Conservation (phyloP, 139 green algal species). For the Picochlorum sp. region DNA sequence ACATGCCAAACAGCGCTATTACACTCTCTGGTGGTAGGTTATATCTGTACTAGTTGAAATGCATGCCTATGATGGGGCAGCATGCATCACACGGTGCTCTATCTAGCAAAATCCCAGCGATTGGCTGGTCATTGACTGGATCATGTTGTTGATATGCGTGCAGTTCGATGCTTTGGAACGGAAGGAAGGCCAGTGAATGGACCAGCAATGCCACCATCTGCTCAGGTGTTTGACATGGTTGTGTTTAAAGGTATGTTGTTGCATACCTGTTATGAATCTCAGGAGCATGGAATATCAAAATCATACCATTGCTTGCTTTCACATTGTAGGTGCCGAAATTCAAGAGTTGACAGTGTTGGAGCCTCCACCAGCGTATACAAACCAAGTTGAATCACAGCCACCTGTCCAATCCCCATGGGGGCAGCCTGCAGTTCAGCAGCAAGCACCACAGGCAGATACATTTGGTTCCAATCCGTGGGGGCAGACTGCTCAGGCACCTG, state of each 20-base stretch:
- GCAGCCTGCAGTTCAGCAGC: conserved; percentile 1
- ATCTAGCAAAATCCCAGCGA: not conserved
- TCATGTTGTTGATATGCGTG: conserved; percentile 2
- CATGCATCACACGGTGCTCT: not conserved
- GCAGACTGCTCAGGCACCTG: not conserved
- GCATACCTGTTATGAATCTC: too few species aligned
- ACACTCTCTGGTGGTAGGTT: conserved; percentile 66
- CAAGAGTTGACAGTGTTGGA: conserved; percentile 76
- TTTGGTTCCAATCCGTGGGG: conserved; percentile 18
- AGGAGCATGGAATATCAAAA: too few species aligned
- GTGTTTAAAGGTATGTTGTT: conserved; percentile 71
- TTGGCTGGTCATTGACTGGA: not conserved
- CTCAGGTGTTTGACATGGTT: conserved; percentile 88
- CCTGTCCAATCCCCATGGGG: conserved; percentile 7
- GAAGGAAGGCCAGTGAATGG: conserved; percentile 66
- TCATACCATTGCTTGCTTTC: not conserved
- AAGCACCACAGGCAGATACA: not conserved
- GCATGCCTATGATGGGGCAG: too few species aligned
- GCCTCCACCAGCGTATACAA: not conserved
- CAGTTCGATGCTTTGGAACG: conserved; percentile 87
- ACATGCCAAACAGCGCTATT: conserved; percentile 83
- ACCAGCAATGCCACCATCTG: conserved; percentile 31
- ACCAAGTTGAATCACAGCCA: not conserved
- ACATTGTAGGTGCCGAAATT: conserved; percentile 65
- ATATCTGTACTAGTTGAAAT: not conserved